phyloP scores from a whole-genome alignment of 2,329 filamentous ascomycete species.

The Fusarium metavorans region DNA sequence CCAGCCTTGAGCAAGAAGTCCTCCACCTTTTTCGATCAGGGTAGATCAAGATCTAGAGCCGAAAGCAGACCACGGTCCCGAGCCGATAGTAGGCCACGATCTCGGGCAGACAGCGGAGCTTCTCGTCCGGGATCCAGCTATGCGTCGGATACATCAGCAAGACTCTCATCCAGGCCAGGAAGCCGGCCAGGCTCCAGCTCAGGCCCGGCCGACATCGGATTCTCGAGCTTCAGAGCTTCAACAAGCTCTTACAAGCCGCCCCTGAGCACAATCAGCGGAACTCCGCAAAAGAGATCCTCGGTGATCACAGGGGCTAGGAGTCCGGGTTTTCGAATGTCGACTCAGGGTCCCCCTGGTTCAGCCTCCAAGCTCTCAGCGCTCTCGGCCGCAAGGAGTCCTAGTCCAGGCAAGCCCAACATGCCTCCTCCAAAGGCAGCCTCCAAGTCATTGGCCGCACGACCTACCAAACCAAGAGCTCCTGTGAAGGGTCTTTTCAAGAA shows the following conservation, averaged over 20 bases:
- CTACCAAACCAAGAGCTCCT: conserved; percentile 65
- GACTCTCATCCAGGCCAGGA: conserved; percentile 60
- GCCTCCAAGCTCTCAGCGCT: conserved; percentile 43
- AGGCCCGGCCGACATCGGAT: conserved; percentile 56
- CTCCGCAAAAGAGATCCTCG: conserved; percentile 53
- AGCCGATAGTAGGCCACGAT: conserved; percentile 60
- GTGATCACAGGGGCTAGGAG: conserved; percentile 35
- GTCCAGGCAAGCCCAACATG: conserved; percentile 52
- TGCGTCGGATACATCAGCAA: conserved; percentile 70
- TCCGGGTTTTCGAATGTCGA: conserved; percentile 40
- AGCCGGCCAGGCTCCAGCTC: conserved; percentile 69
- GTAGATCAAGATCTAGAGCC: conserved; percentile 65
- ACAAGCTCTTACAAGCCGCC: conserved; percentile 59
- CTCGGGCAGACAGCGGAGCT: conserved; percentile 57
- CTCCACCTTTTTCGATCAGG: conserved; percentile 78
- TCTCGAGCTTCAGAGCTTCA: conserved; percentile 57
- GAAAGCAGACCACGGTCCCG: conserved; percentile 62
- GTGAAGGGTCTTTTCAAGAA: conserved; percentile 67
- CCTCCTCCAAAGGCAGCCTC: conserved; percentile 55
- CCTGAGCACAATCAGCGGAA: conserved; percentile 57
- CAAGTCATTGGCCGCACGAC: conserved; percentile 60
- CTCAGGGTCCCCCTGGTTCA: conserved; percentile 37
- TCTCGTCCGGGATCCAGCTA: conserved; percentile 70
- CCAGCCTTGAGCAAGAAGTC: conserved; percentile 75
- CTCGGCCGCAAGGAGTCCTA: conserved; percentile 50